These are phyloP conservation scores for Brachypodium distachyon DNA, from an alignment of 202 grass and related monocot genomes.

Conservation along the genomic window DNA sequence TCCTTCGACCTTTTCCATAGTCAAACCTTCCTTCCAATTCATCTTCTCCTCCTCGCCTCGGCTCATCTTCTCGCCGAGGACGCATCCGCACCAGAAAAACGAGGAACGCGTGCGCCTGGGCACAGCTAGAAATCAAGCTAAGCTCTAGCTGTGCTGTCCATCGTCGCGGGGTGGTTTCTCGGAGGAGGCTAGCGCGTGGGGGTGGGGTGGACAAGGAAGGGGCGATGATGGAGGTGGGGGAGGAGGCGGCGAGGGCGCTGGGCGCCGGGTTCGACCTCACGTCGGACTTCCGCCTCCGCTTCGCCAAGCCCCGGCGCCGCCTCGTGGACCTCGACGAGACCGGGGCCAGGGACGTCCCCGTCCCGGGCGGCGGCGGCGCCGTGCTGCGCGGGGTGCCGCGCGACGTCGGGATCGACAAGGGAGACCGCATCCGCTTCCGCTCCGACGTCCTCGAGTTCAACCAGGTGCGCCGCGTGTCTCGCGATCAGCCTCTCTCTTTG, in stretches of 20 bases:
- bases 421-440: conserved; percentile 81
- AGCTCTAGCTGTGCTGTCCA: not conserved
- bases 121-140: too few relatives aligned
- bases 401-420: conserved; percentile 88
- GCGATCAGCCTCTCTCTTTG: not conserved
- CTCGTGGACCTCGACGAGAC: conserved; percentile 71
- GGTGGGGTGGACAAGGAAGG: not conserved
- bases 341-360: conserved; percentile 44
- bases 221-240: conserved; percentile 30
- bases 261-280: conserved; percentile 83
- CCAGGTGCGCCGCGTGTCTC: conserved; percentile 34
- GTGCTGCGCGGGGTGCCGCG: conserved; percentile 52
- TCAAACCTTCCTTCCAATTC: conserved; percentile 30
- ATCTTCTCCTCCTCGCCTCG: not conserved
- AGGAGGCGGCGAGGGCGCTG: conserved; percentile 49
- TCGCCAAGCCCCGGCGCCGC: conserved; percentile 53
- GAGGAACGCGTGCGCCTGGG: not conserved
- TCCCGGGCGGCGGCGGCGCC: conserved; percentile 46
- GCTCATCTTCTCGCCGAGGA: not conserved
- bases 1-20: conserved; percentile 6
- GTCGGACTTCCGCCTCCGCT: conserved; percentile 79
- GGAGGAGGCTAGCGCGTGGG: not conserved
- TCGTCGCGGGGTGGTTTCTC: not conserved
- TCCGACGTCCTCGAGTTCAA: conserved; percentile 98
- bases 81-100: not conserved